Evolutionary conservation across 192 early-diverging fungal species (phyloP), one percentile per base, ranked within the genome.

Genomic region (Funneliformis mosseae): DNA sequence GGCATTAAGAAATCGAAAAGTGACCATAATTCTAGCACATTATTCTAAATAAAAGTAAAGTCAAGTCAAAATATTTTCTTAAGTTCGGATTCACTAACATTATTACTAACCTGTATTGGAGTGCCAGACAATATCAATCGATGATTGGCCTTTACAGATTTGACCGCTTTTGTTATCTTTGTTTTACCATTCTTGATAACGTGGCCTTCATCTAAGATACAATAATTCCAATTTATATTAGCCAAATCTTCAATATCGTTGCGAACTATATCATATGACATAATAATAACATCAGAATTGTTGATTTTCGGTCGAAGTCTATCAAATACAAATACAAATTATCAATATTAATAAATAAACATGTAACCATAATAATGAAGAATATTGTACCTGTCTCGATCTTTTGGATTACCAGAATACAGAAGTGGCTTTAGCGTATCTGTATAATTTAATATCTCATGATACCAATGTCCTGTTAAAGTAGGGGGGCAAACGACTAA

Each of bases 1-100:
- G 98, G 98, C 97, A 99, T 98, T 81, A 99, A 81, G 83, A 97
- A 99, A 82, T 98, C 97, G 83, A 98, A 98, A 77, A 99, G 84
- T 10, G 96, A 97, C 98, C 97, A 98, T 76, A 99, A 88, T 83
- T 99, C 98, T 7, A 97, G 79, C 10, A 97, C 96, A 83, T 98
- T 98, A 84, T 99, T 99, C 86, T 97, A 85, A 98, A 98, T 85
- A 96, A 73, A 16, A 73, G 10, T 9, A 39, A 78, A 33, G 64
- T 50, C 5, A 0, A 27, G 11, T 60, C 42, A 41, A 27, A 25
- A 39, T n/a, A 41, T 18, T 9, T 61, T n/a, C 46, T n/a, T 46
- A 46, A 69, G 25, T 48, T 38, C 61, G 23, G 59, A 27, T 23
- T 25, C 21, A 71, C 80, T 68, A 39, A 43, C 71, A 9, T 55